phyloP scores from a whole-genome alignment of 345 rosid genomes.

The Balakata baccata region DNA sequence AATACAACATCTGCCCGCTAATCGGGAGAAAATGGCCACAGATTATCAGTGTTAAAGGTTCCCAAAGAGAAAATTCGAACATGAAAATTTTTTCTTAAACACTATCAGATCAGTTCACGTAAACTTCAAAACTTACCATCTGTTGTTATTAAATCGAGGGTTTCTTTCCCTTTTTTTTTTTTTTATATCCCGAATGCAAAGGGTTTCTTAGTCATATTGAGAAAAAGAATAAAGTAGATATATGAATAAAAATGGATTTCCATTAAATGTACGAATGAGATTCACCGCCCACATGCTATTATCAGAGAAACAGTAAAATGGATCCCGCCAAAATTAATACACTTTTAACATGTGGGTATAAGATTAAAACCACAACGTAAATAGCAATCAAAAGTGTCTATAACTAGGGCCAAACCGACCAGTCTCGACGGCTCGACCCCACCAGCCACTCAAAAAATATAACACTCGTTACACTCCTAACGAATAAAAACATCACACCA shows the following conservation, averaged over 20 bases:
- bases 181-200: too few species aligned
- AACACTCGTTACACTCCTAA: too few species aligned
- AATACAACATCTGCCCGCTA: too few species aligned
- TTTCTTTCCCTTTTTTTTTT: too few species aligned
- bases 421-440: slow-evolving; percentile 4
- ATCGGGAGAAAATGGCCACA: too few species aligned
- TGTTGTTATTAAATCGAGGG: too few species aligned
- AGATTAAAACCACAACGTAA: background rate
- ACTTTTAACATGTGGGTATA: background rate
- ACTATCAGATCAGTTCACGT: background rate
- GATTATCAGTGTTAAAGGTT: background rate
- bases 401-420: slow-evolving; percentile 2
- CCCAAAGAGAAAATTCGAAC: background rate
- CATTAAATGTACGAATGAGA: background rate
- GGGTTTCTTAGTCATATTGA: too few species aligned
- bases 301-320: background rate
- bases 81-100: background rate
- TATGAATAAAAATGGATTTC: too few species aligned
- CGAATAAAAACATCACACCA: background rate
- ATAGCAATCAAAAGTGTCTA: background rate
- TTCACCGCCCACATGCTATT: background rate
- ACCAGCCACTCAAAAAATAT: background rate
- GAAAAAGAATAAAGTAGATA: too few species aligned
- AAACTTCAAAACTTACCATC: background rate
- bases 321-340: slow-evolving; percentile 5